Evolutionary conservation across 1,284 basidiomycete species (phyloP).

Genomic region (Phaffia rhodozyma): DNA sequence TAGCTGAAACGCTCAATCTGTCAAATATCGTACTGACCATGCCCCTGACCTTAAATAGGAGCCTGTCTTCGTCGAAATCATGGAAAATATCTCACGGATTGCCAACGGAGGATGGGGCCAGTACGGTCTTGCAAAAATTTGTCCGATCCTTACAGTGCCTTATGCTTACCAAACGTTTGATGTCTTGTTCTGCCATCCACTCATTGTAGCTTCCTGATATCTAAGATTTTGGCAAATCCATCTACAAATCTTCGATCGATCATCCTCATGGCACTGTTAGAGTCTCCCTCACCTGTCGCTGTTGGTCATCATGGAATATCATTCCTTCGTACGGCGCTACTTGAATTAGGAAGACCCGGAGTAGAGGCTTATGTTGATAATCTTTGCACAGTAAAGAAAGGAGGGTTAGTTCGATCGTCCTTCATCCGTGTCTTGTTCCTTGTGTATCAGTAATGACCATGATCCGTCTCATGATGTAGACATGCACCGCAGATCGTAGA

Average conservation of each 20-base stretch:
- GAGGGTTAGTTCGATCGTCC: not conserved
- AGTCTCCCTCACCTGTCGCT: slow-evolving; percentile 15
- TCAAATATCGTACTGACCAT: not conserved
- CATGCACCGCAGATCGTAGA: slow-evolving; percentile 15
- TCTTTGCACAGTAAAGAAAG: slow-evolving; percentile 1
- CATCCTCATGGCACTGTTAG: slow-evolving; percentile 15
- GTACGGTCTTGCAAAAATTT: not conserved
- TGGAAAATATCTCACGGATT: slow-evolving; percentile 14
- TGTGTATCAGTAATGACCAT: too few relatives aligned
- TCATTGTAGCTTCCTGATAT: slow-evolving; percentile 14
- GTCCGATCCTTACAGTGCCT: not conserved
- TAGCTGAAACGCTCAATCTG: too few relatives aligned
- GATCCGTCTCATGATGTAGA: too few relatives aligned
- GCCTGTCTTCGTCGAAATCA: slow-evolving; percentile 15
- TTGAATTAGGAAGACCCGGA: slow-evolving; percentile 16
- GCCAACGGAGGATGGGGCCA: slow-evolving; percentile 19
- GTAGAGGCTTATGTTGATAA: slow-evolving; percentile 13
- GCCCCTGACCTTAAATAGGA: not conserved
- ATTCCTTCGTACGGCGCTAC: slow-evolving; percentile 16
- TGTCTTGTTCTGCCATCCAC: not conserved
- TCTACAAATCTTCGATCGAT: not conserved
- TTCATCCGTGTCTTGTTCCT: too few relatives aligned
- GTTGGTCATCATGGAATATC: slow-evolving; percentile 18
- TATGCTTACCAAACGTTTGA: not conserved
- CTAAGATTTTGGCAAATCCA: slow-evolving; percentile 14